phyloP scores from a whole-genome alignment of 2,329 filamentous ascomycete genomes.

The Botrytis deweyae region DNA sequence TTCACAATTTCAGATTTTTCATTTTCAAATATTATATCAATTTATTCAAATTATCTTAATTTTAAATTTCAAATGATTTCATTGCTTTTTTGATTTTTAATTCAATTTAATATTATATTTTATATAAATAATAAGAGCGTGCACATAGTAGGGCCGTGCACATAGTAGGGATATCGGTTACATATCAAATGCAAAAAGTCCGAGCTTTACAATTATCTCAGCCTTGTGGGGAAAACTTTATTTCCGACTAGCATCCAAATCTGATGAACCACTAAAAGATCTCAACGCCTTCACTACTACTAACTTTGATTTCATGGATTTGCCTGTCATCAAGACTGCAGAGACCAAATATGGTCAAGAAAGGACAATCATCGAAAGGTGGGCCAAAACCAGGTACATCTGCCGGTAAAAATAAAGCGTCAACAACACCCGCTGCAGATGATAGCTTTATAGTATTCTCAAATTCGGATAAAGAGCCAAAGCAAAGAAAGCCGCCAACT shows the following conservation, averaged over 20 bases:
- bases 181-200: neutral
- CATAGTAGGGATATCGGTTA: too few relatives aligned
- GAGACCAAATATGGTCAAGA: constrained; percentile 40
- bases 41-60: too few relatives aligned
- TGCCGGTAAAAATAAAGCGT: constrained; percentile 34
- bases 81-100: too few relatives aligned
- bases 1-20: too few relatives aligned
- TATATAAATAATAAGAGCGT: too few relatives aligned
- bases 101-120: too few relatives aligned
- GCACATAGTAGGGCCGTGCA: too few relatives aligned
- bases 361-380: constrained; percentile 38
- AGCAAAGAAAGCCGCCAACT: constrained; percentile 34
- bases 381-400: constrained; percentile 38
- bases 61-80: too few relatives aligned
- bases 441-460: constrained; percentile 57
- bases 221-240: constrained; percentile 16
- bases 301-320: constrained; percentile 21
- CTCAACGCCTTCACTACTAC: neutral
- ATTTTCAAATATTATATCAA: too few relatives aligned
- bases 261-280: neutral
- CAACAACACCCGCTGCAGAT: constrained; percentile 40
- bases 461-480: constrained; percentile 56
- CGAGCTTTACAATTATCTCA: neutral
- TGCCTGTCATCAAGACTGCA: constrained; percentile 11
- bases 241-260: neutral